Conservation (phyloP, 768 basidiomycete genomes). For the Leccinum pellstonianum region DNA sequence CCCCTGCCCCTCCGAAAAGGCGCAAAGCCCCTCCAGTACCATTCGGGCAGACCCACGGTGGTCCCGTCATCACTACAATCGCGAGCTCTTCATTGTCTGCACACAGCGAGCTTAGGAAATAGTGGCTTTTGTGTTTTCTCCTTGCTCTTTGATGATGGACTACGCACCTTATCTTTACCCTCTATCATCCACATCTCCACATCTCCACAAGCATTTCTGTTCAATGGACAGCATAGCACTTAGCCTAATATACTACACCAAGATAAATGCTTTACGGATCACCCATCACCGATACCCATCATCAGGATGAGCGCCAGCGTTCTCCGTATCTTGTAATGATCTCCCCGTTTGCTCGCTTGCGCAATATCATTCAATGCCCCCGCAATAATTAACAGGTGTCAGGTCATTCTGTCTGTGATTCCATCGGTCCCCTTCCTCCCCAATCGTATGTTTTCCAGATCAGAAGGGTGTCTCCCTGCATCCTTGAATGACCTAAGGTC, state of each 20-base stretch:
- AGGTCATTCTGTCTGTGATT: neutral
- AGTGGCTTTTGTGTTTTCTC: conserved; percentile 4
- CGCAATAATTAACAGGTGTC: neutral
- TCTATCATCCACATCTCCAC: conserved; percentile 14
- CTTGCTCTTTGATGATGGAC: conserved; percentile 9
- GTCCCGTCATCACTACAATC: conserved; percentile 61
- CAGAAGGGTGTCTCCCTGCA: neutral
- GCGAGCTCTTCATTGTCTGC: conserved; percentile 36
- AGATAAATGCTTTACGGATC: conserved; percentile 10
- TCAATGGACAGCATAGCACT: conserved; percentile 27
- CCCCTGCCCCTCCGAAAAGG: conserved; percentile 66
- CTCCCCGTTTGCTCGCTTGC: neutral
- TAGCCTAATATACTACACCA: conserved; percentile 13
- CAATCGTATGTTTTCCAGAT: neutral
- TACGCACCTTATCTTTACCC: conserved; percentile 5
- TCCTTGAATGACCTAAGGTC: neutral
- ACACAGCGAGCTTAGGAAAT: conserved; percentile 19
- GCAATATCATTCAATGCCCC: neutral
- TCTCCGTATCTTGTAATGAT: neutral
- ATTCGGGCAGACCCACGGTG: conserved; percentile 45
- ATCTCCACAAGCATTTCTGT: conserved; percentile 18
- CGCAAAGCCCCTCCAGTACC: conserved; percentile 75
- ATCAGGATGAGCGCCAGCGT: conserved; percentile 1
- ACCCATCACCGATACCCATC: conserved; percentile 8
- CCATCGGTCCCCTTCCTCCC: neutral